phyloP scores from a whole-genome alignment of 306 rosid genomes.

The Cicer arietinum region DNA sequence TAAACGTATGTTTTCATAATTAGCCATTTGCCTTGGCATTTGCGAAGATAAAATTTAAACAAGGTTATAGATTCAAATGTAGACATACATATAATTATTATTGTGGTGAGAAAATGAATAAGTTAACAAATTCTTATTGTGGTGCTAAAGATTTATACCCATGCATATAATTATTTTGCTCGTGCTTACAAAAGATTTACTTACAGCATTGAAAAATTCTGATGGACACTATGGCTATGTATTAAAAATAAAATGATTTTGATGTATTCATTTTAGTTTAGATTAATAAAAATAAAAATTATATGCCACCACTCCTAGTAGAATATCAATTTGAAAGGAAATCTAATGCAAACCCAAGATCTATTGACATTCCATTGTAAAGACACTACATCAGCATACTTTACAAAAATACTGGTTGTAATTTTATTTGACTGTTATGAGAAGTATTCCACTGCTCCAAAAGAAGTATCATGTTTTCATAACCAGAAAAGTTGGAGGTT shows the following conservation, averaged over 20 bases:
- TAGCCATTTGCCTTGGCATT: background rate
- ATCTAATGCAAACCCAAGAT: constrained; percentile 9
- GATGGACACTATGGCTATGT: background rate
- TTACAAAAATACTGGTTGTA: background rate
- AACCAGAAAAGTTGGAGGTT: background rate
- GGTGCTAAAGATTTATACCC: no score
- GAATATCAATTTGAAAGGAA: constrained; percentile 4
- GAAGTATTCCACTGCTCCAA: background rate
- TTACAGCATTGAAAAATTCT: background rate
- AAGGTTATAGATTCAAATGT: background rate
- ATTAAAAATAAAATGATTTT: background rate
- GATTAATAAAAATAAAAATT: background rate
- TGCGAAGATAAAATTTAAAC: background rate
- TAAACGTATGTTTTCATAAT: background rate
- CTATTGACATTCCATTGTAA: background rate
- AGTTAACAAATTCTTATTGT: no score
- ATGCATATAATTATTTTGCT: background rate
- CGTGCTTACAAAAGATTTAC: background rate
- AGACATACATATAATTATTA: no score
- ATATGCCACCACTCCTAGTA: background rate
- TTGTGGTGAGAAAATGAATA: no score
- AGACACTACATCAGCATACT: background rate
- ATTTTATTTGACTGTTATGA: background rate
- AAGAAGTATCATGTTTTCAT: background rate
- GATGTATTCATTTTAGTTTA: background rate